These are phyloP conservation scores for Pisolithus microcarpus DNA, from an alignment of 768 basidiomycete species.

Conservation along the genomic window DNA sequence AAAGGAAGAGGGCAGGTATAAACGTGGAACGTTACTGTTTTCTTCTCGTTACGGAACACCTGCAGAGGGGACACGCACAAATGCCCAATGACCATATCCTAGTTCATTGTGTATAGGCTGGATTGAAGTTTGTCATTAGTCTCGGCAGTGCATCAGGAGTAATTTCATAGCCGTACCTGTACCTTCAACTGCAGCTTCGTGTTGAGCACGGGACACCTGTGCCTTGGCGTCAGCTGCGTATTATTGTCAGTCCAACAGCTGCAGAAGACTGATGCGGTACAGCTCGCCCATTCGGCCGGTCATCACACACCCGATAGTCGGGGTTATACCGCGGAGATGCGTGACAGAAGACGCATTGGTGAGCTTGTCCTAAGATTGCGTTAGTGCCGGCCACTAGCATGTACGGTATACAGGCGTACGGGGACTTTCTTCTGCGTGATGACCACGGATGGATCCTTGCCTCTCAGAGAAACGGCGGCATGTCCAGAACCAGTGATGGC, in stretches of 20 bases:
- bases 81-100: constrained; percentile 97
- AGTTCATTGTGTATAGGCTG: constrained; percentile 96
- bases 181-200: constrained; percentile 86
- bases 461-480: constrained; percentile 87
- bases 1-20: too few species aligned
- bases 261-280: background rate
- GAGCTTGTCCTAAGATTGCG: constrained; percentile 75
- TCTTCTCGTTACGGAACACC: background rate
- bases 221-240: constrained; percentile 85
- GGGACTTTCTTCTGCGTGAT: constrained; percentile 99
- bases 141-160: constrained; percentile 94
- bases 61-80: constrained; percentile 42
- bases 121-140: constrained; percentile 94
- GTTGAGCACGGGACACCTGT: constrained; percentile 79
- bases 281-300: constrained; percentile 86
- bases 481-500: constrained; percentile 97
- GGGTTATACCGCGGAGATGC: constrained; percentile 93
- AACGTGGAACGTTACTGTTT: too few species aligned
- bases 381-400: background rate
- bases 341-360: constrained; percentile 91
- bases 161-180: constrained; percentile 98
- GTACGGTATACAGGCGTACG: constrained; percentile 44
- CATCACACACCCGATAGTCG: constrained; percentile 95
- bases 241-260: background rate
- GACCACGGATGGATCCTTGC: constrained; percentile 91